Evolutionary conservation across 2,329 filamentous ascomycete genomes (phyloP).

Genomic region (Penicillium sp.): DNA sequence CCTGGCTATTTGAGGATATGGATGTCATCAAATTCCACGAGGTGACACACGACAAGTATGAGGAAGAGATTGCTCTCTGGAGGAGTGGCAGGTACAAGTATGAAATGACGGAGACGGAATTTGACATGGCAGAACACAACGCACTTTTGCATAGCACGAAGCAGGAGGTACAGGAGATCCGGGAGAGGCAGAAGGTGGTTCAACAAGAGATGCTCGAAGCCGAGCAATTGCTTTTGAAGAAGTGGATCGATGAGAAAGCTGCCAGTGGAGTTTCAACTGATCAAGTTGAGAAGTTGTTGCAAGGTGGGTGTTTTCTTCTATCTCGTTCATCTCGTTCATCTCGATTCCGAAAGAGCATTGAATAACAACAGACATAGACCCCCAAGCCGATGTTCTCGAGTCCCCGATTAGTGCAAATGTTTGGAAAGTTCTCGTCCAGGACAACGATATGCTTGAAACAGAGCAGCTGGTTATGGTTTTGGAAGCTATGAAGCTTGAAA

Average conservation of each 20-base stretch:
- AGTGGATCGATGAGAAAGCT: slow-evolving; percentile 44
- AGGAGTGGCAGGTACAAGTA: slow-evolving; percentile 54
- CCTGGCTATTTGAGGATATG: slow-evolving; percentile 59
- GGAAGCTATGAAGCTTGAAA: slow-evolving; percentile 14
- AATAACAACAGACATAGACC: too few relatives aligned
- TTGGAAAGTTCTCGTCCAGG: slow-evolving; percentile 52
- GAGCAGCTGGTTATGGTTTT: slow-evolving; percentile 2
- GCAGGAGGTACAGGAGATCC: slow-evolving; percentile 50
- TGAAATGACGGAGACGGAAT: slow-evolving; percentile 50
- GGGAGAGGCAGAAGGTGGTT: slow-evolving; percentile 47
- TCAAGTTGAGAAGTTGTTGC: slow-evolving; percentile 50
- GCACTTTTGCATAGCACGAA: slow-evolving; percentile 46
- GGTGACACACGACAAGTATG: slow-evolving; percentile 54
- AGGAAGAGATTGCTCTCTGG: slow-evolving; percentile 50
- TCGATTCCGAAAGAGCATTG: too few relatives aligned
- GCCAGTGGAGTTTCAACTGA: slow-evolving; percentile 52
- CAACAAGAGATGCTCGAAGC: slow-evolving; percentile 47
- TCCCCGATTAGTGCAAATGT: slow-evolving; percentile 53
- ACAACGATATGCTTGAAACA: slow-evolving; percentile 40
- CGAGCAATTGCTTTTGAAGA: slow-evolving; percentile 38
- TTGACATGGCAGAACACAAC: slow-evolving; percentile 59
- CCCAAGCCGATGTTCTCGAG: slow-evolving; percentile 10
- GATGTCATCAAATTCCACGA: slow-evolving; percentile 58
- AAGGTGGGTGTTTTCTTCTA: slow-evolving; percentile 36
- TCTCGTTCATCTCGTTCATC: neutral